Conservation (phyloP, 495 filamentous ascomycete species). For the Poronia punctata region DNA sequence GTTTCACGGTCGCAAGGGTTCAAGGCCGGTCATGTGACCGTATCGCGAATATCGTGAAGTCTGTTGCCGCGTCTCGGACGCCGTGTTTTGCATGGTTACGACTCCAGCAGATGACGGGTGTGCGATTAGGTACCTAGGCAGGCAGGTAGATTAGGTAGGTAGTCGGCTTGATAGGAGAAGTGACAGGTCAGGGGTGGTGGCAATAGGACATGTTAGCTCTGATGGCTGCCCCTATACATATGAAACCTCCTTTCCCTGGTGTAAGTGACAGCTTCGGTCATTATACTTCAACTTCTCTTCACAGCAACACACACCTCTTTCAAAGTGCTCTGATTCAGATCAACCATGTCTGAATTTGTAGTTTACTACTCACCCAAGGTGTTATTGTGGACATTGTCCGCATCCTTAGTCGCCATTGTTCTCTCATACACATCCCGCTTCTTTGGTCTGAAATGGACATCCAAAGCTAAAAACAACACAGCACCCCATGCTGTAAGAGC, state of each 20-base stretch:
- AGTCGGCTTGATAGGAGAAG: too few species aligned
- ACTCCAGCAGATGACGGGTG: too few species aligned
- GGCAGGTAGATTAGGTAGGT: too few species aligned
- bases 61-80: not conserved
- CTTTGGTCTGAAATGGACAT: not conserved
- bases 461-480: conserved; percentile 2
- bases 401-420: conserved; percentile 5
- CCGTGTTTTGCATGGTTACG: not conserved
- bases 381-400: conserved; percentile 6
- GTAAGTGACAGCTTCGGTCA: too few species aligned
- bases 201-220: too few species aligned
- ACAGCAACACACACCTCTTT: too few species aligned
- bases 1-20: not conserved
- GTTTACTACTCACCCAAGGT: conserved; percentile 8
- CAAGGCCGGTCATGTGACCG: conserved; percentile 10
- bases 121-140: too few species aligned
- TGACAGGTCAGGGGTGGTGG: too few species aligned
- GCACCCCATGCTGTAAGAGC: conserved; percentile 21
- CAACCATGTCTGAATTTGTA: conserved; percentile 4
- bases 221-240: too few species aligned
- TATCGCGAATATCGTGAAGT: not conserved
- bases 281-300: too few species aligned
- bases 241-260: too few species aligned
- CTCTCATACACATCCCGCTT: conserved; percentile 4
- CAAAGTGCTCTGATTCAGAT: not conserved